A percentile compares a stretch with the other conserved stretches of the same genome.
Conservation (phyloP, 805 yeast species). For the Starmerella khaoyaiensis region DNA sequence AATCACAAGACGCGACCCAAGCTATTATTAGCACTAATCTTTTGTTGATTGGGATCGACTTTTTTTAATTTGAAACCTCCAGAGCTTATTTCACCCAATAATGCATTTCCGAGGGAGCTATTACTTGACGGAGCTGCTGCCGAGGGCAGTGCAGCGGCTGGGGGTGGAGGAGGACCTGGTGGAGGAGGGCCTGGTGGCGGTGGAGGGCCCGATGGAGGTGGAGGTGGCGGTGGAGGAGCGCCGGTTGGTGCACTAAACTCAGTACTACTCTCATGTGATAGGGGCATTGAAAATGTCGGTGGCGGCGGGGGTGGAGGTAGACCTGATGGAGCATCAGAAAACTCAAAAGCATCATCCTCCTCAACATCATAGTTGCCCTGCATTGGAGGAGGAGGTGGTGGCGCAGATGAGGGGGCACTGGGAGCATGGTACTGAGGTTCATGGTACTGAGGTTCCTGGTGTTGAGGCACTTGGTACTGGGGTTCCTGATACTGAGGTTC, state of each 20-base stretch:
- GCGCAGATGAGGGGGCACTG: slow-evolving; percentile 19
- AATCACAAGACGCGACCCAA: slow-evolving; percentile 24
- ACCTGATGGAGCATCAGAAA: slow-evolving; percentile 11
- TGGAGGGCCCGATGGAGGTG: slow-evolving; percentile 25
- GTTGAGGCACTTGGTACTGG: slow-evolving; percentile 1
- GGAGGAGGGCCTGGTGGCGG: slow-evolving; percentile 30
- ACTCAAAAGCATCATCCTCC: slow-evolving; percentile 11
- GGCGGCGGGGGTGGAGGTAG: slow-evolving; percentile 27
- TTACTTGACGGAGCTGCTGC: slow-evolving; percentile 8
- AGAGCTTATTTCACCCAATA: slow-evolving; percentile 27
- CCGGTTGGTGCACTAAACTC: slow-evolving; percentile 25
- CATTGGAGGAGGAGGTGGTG: slow-evolving; percentile 22
- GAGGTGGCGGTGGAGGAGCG: slow-evolving; percentile 17
- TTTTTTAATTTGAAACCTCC: slow-evolving; percentile 25
- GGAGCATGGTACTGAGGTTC: background rate
- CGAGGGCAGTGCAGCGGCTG: slow-evolving; percentile 24
- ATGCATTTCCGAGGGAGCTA: slow-evolving; percentile 19
- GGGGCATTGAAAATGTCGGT: no score
- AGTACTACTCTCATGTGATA: no score
- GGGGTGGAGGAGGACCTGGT: slow-evolving; percentile 23
- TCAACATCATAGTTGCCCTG: background rate
- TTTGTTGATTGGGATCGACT: slow-evolving; percentile 25
- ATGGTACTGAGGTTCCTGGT: background rate
- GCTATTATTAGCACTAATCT: slow-evolving; percentile 16
- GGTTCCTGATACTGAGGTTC: background rate